Percentiles rank a stretch among this genome's conserved stretches.
phyloP scores from a whole-genome alignment of 2,329 filamentous ascomycete species.

The Byssothecium circinans region DNA sequence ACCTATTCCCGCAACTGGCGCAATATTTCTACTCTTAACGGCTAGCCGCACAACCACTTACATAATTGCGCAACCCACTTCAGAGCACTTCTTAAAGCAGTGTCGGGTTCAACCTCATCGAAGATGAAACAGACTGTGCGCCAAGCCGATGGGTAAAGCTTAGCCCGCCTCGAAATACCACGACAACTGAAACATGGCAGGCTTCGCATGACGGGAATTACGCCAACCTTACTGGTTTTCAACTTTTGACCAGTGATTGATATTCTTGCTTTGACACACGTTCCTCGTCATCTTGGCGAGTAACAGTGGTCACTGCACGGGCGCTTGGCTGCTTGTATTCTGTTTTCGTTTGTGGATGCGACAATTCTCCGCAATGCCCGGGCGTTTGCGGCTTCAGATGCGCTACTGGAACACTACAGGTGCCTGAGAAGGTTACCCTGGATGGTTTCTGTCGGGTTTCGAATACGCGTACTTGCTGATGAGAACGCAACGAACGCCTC shows the following conservation, averaged over 20 bases:
- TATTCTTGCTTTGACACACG: slow-evolving; percentile 5
- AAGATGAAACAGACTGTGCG: slow-evolving; percentile 22
- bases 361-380: neutral
- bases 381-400: slow-evolving; percentile 2
- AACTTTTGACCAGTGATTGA: slow-evolving; percentile 3
- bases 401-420: neutral
- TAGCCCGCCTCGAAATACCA: slow-evolving; percentile 15
- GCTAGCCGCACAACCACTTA: too few species aligned
- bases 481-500: slow-evolving; percentile 8
- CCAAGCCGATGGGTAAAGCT: slow-evolving; percentile 22
- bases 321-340: neutral
- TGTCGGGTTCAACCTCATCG: too few species aligned
- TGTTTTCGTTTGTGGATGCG: neutral
- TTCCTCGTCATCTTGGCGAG: slow-evolving; percentile 7
- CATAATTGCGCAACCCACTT: too few species aligned
- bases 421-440: slow-evolving; percentile 4
- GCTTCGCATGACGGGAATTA: slow-evolving; percentile 8
- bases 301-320: neutral
- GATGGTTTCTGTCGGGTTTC: slow-evolving; percentile 24
- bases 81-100: too few species aligned
- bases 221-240: neutral
- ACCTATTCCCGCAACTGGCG: too few species aligned
- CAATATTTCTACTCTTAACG: too few species aligned
- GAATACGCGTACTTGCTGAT: slow-evolving; percentile 18
- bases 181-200: slow-evolving; percentile 28